Evolutionary conservation across 192 early-diverging fungal species (phyloP).

Genomic region (Umbelopsis sp.): DNA sequence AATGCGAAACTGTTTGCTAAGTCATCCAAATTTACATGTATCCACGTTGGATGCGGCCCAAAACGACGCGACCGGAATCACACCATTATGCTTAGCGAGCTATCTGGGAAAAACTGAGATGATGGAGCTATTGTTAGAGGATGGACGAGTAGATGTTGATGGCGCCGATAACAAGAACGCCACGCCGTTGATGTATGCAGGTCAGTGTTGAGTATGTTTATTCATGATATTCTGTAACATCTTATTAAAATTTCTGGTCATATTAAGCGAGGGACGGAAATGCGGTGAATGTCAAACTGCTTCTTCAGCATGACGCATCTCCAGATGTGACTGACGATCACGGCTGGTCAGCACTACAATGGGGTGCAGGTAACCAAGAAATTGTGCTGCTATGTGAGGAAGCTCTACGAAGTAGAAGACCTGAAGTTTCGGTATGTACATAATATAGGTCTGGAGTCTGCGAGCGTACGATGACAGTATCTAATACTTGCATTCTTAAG

Average conservation of each 20-base stretch:
- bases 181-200: conserved; percentile 72
- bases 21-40: conserved; percentile 49
- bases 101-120: conserved; percentile 67
- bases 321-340: conserved; percentile 61
- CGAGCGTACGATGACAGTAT: not conserved
- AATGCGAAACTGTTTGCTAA: conserved; percentile 51
- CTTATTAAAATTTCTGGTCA: not conserved
- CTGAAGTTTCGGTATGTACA: conserved; percentile 46
- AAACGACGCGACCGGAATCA: conserved; percentile 64
- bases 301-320: conserved; percentile 55
- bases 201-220: conserved; percentile 31
- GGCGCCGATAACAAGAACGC: conserved; percentile 64
- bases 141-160: conserved; percentile 64
- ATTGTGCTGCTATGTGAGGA: conserved; percentile 61
- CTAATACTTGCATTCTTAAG: not conserved
- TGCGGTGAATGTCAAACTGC: conserved; percentile 50
- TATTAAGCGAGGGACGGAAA: conserved; percentile 62
- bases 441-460: not conserved
- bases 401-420: conserved; percentile 46
- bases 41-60: conserved; percentile 61
- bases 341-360: conserved; percentile 69
- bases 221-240: no score
- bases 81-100: conserved; percentile 67
- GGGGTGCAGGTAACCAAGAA: conserved; percentile 59
- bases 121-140: conserved; percentile 58